phyloP scores from a whole-genome alignment of 495 filamentous ascomycete species.

The Hyaloscypha hepaticicola region DNA sequence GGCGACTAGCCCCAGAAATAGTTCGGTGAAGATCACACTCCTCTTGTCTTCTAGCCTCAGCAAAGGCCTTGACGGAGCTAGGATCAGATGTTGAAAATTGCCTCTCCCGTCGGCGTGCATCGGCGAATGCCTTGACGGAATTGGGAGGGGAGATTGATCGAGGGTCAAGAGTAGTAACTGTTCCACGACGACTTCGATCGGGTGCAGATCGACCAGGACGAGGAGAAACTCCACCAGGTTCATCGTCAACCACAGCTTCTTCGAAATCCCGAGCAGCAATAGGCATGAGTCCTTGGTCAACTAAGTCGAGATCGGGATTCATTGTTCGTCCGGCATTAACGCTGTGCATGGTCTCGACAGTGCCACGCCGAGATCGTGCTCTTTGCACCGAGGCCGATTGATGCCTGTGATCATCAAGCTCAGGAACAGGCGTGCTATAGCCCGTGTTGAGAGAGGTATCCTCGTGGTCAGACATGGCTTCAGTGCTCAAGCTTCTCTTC shows the following conservation, averaged over 20 bases:
- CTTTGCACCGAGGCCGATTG: constrained; percentile 68
- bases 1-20: constrained; percentile 64
- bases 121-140: constrained; percentile 96
- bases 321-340: constrained; percentile 33
- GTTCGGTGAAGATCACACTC: constrained; percentile 69
- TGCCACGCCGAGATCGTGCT: constrained; percentile 50
- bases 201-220: constrained; percentile 14
- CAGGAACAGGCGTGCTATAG: constrained; percentile 77
- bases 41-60: constrained; percentile 55
- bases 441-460: constrained; percentile 45
- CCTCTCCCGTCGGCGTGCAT: constrained; percentile 59
- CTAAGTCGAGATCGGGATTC: constrained; percentile 41
- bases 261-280: constrained; percentile 71
- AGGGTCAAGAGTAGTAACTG: constrained; percentile 46
- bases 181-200: constrained; percentile 46
- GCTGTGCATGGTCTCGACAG: constrained; percentile 52
- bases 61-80: constrained; percentile 34
- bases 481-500: constrained; percentile 3
- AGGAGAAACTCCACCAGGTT: constrained; percentile 46
- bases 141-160: constrained; percentile 86
- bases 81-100: constrained; percentile 51
- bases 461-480: constrained; percentile 59
- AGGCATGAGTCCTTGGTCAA: constrained; percentile 38
- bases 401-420: constrained; percentile 90
- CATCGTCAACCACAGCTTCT: constrained; percentile 81